Conservation (phyloP, 2,329 filamentous ascomycete genomes). For the Dactylella cylindrospora region DNA sequence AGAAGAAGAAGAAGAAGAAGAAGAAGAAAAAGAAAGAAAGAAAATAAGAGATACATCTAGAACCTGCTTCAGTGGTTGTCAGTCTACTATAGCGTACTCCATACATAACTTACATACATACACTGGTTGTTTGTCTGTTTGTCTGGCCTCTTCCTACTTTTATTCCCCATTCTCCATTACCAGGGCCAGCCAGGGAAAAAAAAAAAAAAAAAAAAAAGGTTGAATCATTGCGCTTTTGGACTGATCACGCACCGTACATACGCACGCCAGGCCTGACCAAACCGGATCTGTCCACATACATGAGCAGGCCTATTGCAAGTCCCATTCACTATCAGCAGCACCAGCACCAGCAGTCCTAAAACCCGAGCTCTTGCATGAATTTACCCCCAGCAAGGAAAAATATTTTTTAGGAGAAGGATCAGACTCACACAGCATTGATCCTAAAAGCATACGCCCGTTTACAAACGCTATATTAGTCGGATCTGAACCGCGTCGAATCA, state of each 20-base stretch:
- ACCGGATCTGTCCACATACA: constrained; percentile 37
- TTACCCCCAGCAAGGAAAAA: background rate
- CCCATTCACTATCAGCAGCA: too few species aligned
- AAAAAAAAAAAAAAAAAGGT: too few species aligned
- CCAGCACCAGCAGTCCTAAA: too few species aligned
- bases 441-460: too few species aligned
- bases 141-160: constrained; percentile 19
- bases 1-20: background rate
- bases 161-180: background rate
- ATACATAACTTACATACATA: too few species aligned
- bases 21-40: constrained; percentile 10
- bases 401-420: constrained; percentile 42
- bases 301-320: constrained; percentile 13
- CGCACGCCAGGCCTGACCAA: constrained; percentile 14
- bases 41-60: background rate
- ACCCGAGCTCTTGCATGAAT: constrained; percentile 27
- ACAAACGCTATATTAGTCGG: too few species aligned
- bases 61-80: too few species aligned
- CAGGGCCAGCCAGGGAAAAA: constrained; percentile 13
- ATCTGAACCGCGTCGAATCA: too few species aligned
- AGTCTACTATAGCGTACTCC: too few species aligned
- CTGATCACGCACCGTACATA: constrained; percentile 19
- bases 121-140: constrained; percentile 39
- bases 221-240: constrained; percentile 27
- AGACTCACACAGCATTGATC: too few species aligned